These are phyloP conservation scores for Pezicula rhizophila DNA, from an alignment of 2,329 filamentous ascomycete species.

Conservation along the genomic window DNA sequence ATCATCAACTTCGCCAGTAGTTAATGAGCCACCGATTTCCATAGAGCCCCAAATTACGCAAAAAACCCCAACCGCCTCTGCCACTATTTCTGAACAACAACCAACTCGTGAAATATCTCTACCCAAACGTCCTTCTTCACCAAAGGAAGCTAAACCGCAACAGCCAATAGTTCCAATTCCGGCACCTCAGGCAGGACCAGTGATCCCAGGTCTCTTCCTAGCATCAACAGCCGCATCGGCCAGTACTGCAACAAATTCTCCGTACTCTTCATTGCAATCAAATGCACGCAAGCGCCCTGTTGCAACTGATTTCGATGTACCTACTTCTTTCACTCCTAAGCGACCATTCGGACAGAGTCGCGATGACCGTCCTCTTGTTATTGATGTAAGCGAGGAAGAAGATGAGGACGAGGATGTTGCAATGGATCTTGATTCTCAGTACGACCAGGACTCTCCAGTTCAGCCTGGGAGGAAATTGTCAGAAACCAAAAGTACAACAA, in stretches of 20 bases:
- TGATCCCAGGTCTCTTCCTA: conserved; percentile 24
- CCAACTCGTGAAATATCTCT: too few relatives aligned
- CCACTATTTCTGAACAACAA: too few relatives aligned
- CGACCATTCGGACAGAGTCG: conserved; percentile 56
- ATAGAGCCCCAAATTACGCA: too few relatives aligned
- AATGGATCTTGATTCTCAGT: conserved; percentile 55
- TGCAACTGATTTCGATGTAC: conserved; percentile 65
- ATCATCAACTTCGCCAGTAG: neutral
- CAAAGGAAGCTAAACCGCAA: neutral
- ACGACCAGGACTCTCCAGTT: conserved; percentile 36
- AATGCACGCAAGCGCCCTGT: conserved; percentile 51
- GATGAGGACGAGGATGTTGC: conserved; percentile 56
- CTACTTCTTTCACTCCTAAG: conserved; percentile 35
- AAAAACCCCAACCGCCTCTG: too few relatives aligned
- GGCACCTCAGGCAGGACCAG: neutral
- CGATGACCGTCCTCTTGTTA: conserved; percentile 62
- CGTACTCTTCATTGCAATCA: conserved; percentile 6
- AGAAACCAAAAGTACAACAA: conserved; percentile 14
- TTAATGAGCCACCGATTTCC: too few relatives aligned
- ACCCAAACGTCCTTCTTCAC: too few relatives aligned
- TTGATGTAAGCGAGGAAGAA: conserved; percentile 77
- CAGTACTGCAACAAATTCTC: conserved; percentile 4
- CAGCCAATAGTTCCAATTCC: neutral
- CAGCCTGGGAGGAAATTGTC: conserved; percentile 14
- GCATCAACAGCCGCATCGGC: conserved; percentile 10